phyloP scores from a whole-genome alignment of 805 yeast genomes.

The Candida ovalis region DNA sequence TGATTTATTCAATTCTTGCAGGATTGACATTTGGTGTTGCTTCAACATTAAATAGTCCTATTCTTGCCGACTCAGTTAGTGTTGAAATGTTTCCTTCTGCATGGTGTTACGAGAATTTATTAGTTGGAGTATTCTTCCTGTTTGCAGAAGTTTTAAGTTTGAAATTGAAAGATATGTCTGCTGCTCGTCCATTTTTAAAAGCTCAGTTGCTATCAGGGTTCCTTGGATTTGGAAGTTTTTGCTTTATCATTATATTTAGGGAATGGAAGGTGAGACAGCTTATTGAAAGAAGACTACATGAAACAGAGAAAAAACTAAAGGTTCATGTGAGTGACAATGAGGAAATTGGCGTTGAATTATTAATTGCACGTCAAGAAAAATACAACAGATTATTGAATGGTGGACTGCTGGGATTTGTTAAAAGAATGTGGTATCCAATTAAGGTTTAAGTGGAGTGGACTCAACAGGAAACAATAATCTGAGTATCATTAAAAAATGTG shows the following conservation, averaged over 20 bases:
- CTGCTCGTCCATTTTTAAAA: slow-evolving; percentile 44
- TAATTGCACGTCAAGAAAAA: slow-evolving; percentile 9
- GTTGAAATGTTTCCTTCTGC: slow-evolving; percentile 29
- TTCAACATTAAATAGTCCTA: slow-evolving; percentile 26
- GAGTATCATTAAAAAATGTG: no score
- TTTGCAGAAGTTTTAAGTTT: slow-evolving; percentile 31
- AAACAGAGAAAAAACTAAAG: slow-evolving; percentile 4
- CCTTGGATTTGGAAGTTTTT: slow-evolving; percentile 40
- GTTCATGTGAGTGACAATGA: neutral
- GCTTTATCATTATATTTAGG: slow-evolving; percentile 43
- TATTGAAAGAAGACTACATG: slow-evolving; percentile 20
- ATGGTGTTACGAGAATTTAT: slow-evolving; percentile 26
- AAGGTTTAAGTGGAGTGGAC: slow-evolving; percentile 7
- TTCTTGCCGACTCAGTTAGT: slow-evolving; percentile 28
- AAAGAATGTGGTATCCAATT: slow-evolving; percentile 23
- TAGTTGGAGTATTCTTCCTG: slow-evolving; percentile 26
- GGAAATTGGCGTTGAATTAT: neutral
- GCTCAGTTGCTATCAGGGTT: slow-evolving; percentile 62
- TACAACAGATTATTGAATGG: slow-evolving; percentile 14
- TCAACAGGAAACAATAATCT: no score
- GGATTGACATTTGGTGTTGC: slow-evolving; percentile 48
- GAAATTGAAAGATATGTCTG: slow-evolving; percentile 18
- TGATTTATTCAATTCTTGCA: slow-evolving; percentile 36
- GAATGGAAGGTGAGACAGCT: slow-evolving; percentile 45
- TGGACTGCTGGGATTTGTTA: slow-evolving; percentile 16